Percentiles rank a stretch among this genome's conserved stretches.
Evolutionary conservation across 2,329 filamentous ascomycete species (phyloP).

Genomic region (Venturia carpophila): DNA sequence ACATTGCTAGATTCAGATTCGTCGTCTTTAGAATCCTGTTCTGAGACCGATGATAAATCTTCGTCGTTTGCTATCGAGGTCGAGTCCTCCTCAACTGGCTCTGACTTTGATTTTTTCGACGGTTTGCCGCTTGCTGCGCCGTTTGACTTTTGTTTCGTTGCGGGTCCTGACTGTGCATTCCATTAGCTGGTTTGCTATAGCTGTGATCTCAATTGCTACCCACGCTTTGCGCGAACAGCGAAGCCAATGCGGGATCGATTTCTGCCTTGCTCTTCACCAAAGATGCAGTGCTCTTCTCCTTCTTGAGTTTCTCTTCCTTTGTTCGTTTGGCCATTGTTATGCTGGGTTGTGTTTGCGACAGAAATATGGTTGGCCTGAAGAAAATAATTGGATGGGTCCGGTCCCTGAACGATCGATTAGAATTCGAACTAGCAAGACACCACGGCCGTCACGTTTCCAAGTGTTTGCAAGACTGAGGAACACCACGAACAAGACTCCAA

Average conservation of each 20-base stretch:
- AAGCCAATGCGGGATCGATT: constrained; percentile 39
- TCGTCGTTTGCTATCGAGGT: constrained; percentile 34
- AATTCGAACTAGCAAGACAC: not conserved
- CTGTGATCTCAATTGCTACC: not conserved
- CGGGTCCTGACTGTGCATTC: constrained; percentile 9
- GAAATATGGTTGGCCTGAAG: constrained; percentile 6
- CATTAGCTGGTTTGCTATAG: constrained; percentile 1
- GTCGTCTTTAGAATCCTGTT: constrained; percentile 29
- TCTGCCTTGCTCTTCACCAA: constrained; percentile 30
- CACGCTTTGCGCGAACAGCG: constrained; percentile 40
- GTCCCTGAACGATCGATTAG: not conserved
- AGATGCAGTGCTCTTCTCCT: constrained; percentile 20
- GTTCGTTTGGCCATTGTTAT: constrained; percentile 27
- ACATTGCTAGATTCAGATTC: constrained; percentile 25
- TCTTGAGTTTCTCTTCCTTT: constrained; percentile 18
- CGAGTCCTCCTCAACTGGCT: constrained; percentile 16
- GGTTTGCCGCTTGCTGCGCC: not conserved
- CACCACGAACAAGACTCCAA: constrained; percentile 9
- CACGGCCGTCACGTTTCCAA: not conserved
- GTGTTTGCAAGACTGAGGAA: not conserved
- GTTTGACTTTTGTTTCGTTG: not conserved
- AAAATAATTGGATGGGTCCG: not conserved
- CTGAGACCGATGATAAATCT: constrained; percentile 31
- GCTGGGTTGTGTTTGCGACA: not conserved
- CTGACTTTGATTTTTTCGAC: not conserved